A percentile compares a stretch with the other conserved stretches of the same genome.
phyloP scores from a whole-genome alignment of 345 rosid species.

The Moricandia moricandioides region DNA sequence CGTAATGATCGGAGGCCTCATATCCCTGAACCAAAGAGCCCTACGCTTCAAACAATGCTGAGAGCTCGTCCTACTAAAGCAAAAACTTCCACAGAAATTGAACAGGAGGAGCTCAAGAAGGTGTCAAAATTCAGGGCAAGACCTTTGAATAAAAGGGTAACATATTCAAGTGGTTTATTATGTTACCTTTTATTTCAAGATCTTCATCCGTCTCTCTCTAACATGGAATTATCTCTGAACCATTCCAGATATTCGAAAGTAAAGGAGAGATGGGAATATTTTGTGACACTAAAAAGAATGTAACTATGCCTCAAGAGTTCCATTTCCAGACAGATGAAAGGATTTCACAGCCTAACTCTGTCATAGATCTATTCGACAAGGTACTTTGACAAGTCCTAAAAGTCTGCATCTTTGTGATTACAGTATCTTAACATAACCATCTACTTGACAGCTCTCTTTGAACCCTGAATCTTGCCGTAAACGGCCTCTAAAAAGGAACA shows the following conservation, averaged over 20 bases:
- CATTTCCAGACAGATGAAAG: background rate
- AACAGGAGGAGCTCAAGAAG: conserved; percentile 76
- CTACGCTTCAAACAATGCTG: conserved; percentile 46
- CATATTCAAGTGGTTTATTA: background rate
- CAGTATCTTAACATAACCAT: background rate
- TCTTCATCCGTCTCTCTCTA: background rate
- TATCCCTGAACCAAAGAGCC: conserved; percentile 67
- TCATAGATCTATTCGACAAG: background rate
- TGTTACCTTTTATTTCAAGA: background rate
- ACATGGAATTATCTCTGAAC: background rate
- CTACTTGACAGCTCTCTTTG: background rate
- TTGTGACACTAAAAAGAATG: background rate
- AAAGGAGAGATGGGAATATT: background rate
- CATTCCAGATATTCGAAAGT: conserved; percentile 36
- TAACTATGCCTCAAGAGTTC: background rate
- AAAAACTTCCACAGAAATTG: conserved; percentile 57
- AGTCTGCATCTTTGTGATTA: background rate
- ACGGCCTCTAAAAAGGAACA: background rate
- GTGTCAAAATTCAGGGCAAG: conserved; percentile 84
- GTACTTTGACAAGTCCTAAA: conserved; percentile 15
- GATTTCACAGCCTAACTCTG: background rate
- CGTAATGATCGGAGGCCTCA: conserved; percentile 49
- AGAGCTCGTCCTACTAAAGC: conserved; percentile 1
- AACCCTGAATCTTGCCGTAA: conserved; percentile 1
- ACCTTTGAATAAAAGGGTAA: conserved; percentile 72